Base-by-base conservation (phyloP, 2,329 filamentous ascomycete species). In the Fusarium sp. region DNA sequence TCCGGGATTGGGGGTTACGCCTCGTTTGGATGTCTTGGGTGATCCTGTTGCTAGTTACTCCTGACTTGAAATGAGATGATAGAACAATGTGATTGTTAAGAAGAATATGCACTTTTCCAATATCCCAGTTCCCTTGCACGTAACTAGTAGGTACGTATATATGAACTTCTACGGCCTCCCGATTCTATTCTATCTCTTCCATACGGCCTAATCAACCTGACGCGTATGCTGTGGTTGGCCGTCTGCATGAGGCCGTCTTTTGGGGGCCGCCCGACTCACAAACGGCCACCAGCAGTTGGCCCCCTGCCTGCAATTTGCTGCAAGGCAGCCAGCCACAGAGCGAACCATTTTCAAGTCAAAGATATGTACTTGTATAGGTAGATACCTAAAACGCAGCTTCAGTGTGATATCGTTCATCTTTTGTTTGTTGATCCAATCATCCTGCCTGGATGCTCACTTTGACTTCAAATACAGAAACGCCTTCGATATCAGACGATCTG, bases 41-140 rank as follows among this genome's bases (percentile, higher is more conserved):
- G 55, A 73, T 56, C 54, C 74, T 20, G 63, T 71, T 60, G 48
- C 74, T 24, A 73, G 63, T 52, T 75, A 75, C 36, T 56, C 33
- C 45, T 74, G 54, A 69, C 38, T 48, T 47, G 13, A 14, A 26
- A 36, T 12, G n/a, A 26, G 49, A 36, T 36, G 49, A 36, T 26
- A 7, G 18, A 36, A 36, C 33, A 35, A 26, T 36, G 31, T 13
- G 48, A 20, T 36, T 36, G 6, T 20, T 52, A 11, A 24, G 31
- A 26, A 20, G 48, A 35, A 51, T 35, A 11, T 51, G 48, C 48
- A 52, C 31, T 52, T 36, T 35, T 52, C 31, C n/a, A 11, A 20
- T 26, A 26, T 36, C n/a, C 4, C 6, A 24, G n/a, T 26, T 20
- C 17, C 13, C 48, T 35, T 35, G 11, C 28, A 24, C 12, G 12